These are phyloP conservation scores for Pichia sp. DNA, from an alignment of 1,139 yeast genomes.

Conservation along the genomic window DNA sequence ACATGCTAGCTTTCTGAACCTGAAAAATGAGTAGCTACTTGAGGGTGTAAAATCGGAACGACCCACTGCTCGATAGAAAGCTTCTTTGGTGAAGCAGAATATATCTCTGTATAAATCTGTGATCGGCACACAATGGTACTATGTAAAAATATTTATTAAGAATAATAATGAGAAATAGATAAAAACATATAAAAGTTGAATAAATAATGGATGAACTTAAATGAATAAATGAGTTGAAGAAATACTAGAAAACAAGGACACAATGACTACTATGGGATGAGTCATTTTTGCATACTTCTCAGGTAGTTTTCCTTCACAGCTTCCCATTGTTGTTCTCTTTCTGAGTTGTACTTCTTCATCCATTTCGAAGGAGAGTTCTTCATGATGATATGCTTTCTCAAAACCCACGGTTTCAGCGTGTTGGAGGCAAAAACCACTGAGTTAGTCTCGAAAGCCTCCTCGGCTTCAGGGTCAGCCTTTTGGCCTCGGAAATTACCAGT, in stretches of 20 bases:
- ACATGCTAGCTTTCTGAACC: no score
- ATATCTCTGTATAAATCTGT: no score
- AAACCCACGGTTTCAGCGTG: slow-evolving; percentile 34
- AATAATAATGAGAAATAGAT: slow-evolving; percentile 6
- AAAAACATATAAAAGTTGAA: slow-evolving; percentile 4
- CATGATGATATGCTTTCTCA: slow-evolving; percentile 36
- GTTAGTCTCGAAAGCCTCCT: slow-evolving; percentile 63
- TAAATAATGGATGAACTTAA: slow-evolving; percentile 4
- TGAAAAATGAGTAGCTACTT: no score
- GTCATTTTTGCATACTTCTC: slow-evolving; percentile 35
- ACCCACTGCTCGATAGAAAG: no score
- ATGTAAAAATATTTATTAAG: slow-evolving; percentile 1
- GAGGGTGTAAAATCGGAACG: no score
- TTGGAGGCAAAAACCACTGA: slow-evolving; percentile 36
- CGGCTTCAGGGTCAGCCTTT: slow-evolving; percentile 63
- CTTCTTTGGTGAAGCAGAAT: no score
- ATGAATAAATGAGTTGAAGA: slow-evolving; percentile 1
- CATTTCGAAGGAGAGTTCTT: slow-evolving; percentile 35
- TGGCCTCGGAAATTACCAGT: slow-evolving; percentile 76
- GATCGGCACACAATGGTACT: not conserved
- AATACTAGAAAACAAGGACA: slow-evolving; percentile 9
- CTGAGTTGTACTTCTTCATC: slow-evolving; percentile 33
- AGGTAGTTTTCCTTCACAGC: slow-evolving; percentile 57
- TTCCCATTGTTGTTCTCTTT: slow-evolving; percentile 53
- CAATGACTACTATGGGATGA: not conserved